Conservation (phyloP, 768 basidiomycete genomes). For the Pholiota microspora region DNA sequence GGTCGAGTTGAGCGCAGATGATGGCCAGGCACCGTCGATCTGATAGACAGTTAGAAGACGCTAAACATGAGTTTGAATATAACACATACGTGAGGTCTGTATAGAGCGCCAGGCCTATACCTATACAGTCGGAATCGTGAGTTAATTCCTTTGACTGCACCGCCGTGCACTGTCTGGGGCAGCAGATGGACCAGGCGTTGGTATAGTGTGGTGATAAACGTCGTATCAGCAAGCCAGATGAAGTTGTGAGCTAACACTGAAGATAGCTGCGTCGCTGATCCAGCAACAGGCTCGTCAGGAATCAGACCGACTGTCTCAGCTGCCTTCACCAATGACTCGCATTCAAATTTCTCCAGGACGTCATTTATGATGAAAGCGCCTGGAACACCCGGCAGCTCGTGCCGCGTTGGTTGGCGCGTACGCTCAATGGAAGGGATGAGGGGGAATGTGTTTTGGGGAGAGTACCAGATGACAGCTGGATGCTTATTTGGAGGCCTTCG, state of each 20-base stretch:
- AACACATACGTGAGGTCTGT: conserved; percentile 43
- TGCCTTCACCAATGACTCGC: conserved; percentile 40
- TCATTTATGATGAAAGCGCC: conserved; percentile 48
- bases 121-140: conserved; percentile 48
- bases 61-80: background rate
- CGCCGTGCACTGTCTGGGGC: conserved; percentile 38
- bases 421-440: conserved; percentile 23
- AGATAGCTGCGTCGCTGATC: conserved; percentile 41
- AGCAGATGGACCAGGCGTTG: conserved; percentile 38
- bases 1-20: conserved; percentile 36
- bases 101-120: conserved; percentile 47
- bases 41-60: conserved; percentile 5
- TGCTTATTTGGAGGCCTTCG: conserved; percentile 54
- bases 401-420: conserved; percentile 26
- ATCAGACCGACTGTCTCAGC: conserved; percentile 46
- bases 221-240: conserved; percentile 49
- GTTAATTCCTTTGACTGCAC: conserved; percentile 47
- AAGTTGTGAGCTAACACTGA: conserved; percentile 49
- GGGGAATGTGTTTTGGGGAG: conserved; percentile 31
- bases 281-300: conserved; percentile 49
- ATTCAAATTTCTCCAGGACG: conserved; percentile 43
- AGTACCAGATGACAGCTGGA: conserved; percentile 48
- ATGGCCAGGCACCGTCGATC: conserved; percentile 57
- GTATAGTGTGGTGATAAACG: conserved; percentile 40
- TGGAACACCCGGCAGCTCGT: conserved; percentile 43